Base-by-base conservation (phyloP, 2,329 filamentous ascomycete genomes). In the Aspergillus pseudotamarii region DNA sequence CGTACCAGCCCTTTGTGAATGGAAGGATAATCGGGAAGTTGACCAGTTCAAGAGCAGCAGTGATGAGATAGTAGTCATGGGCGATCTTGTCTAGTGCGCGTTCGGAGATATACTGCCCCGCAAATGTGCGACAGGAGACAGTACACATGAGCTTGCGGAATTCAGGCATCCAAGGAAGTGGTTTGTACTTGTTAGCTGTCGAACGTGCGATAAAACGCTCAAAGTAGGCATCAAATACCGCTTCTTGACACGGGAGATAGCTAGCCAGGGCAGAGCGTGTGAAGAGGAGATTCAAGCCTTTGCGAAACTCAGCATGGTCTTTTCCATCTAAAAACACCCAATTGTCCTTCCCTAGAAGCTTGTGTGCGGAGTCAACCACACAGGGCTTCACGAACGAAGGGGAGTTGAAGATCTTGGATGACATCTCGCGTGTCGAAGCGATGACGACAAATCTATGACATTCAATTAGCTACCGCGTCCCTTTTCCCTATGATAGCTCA, bases 311-410 rank as follows among this genome's bases (percentile, higher is more conserved):
- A 70, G 97, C 92, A 73, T 99, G 95, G 45, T 89, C 88, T 81
- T 94, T 96, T 74, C 95, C 95, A 75, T 98, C 94, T 68, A 99
- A 84, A 81, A 98, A 98, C n/a, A 98, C 95, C 93, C 93, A 99
- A 83, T 97, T 97, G 73, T 91, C 90, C 65, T 89, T 86, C 64
- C 95, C 92, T 58, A 99, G 88, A 57, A 99, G 91, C 83, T 98
- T 98, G 81, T 93, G 89, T 23, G 95, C 95, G 63, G 90, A 89
- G 77, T 98, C 94, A 67, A 99, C 95, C 66, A 99, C 94, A 75
- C 94, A 98, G 48, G 95, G 95, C 83, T 97, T 97, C 77, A 96
- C 93, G 75, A 89, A 98, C 58, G 82, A 78, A 30, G 95, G 95
- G 23, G 94, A 96, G 81, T 97, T 98, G 86, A 98, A 94, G 72